A percentile compares a stretch with the other conserved stretches of the same genome.
Conservation (phyloP, 345 rosid genomes). For the Melaleuca alternifolia region DNA sequence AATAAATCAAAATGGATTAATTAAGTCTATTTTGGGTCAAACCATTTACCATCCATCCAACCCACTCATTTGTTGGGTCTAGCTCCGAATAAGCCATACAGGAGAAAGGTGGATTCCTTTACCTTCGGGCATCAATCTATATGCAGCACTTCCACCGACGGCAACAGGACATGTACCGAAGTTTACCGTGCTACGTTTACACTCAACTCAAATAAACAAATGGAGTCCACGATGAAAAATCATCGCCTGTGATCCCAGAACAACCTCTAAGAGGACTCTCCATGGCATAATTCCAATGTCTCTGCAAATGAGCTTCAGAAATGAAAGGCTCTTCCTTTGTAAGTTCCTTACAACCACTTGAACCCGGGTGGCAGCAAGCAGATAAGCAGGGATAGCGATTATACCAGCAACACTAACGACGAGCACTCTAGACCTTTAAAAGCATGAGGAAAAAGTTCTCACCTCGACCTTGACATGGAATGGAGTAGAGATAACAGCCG, state of each 20-base stretch:
- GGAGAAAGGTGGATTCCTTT: neutral
- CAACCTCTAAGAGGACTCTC: neutral
- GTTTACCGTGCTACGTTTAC: neutral
- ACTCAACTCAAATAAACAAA: neutral
- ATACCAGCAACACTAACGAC: neutral
- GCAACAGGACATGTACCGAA: neutral
- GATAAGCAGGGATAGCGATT: neutral
- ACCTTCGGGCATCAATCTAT: neutral
- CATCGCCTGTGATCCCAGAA: neutral
- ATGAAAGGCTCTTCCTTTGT: neutral
- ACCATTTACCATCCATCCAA: no score
- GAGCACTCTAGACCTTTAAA: neutral
- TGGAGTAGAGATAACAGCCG: no score
- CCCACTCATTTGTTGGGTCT: no score
- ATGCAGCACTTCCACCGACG: neutral
- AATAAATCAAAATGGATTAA: no score
- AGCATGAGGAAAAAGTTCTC: neutral
- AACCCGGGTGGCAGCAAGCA: neutral
- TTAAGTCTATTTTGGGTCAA: no score
- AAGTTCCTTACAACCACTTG: neutral
- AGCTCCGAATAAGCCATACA: neutral
- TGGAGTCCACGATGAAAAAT: neutral
- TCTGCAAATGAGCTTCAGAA: neutral
- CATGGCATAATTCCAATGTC: neutral
- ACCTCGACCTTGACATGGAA: neutral